phyloP scores from a whole-genome alignment of 2,329 filamentous ascomycete genomes.

The Parasarocladium wereldwijsianum region DNA sequence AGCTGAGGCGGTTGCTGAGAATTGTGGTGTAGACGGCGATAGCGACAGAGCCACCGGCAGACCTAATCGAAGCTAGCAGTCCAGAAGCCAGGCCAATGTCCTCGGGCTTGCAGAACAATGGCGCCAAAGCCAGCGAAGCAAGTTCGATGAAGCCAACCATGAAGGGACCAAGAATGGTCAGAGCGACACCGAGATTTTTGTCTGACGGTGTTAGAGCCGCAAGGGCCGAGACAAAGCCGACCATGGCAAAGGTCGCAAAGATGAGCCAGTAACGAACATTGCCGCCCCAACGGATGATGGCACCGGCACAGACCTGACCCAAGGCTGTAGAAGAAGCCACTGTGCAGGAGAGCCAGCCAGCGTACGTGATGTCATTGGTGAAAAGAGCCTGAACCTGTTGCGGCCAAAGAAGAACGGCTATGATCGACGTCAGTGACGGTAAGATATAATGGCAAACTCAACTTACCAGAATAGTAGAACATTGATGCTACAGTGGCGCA shows the following conservation, averaged over 20 bases:
- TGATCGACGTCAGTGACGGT: neutral
- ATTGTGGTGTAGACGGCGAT: slow-evolving; percentile 24
- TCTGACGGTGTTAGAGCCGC: slow-evolving; percentile 18
- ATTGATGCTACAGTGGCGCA: slow-evolving; percentile 19
- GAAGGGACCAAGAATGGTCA: slow-evolving; percentile 21
- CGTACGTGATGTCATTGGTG: slow-evolving; percentile 18
- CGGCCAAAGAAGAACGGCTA: slow-evolving; percentile 19
- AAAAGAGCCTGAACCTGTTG: slow-evolving; percentile 20
- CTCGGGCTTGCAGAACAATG: slow-evolving; percentile 20
- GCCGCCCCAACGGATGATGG: slow-evolving; percentile 17
- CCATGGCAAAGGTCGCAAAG: slow-evolving; percentile 21
- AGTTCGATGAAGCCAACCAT: slow-evolving; percentile 22
- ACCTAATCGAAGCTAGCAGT: slow-evolving; percentile 23
- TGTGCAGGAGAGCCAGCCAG: slow-evolving; percentile 21
- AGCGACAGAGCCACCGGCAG: slow-evolving; percentile 20
- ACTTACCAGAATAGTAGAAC: slow-evolving; percentile 11
- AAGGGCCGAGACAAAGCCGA: slow-evolving; percentile 18
- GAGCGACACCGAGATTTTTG: slow-evolving; percentile 16
- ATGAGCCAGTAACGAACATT: slow-evolving; percentile 22
- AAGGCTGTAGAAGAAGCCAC: slow-evolving; percentile 19
- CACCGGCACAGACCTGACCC: slow-evolving; percentile 17
- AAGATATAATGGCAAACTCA: neutral
- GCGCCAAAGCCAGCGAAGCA: slow-evolving; percentile 17
- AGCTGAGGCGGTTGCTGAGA: slow-evolving; percentile 19
- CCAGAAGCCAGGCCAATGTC: slow-evolving; percentile 26